Evolutionary conservation across 495 filamentous ascomycete species (phyloP).

Genomic region (Penicillium canescens): DNA sequence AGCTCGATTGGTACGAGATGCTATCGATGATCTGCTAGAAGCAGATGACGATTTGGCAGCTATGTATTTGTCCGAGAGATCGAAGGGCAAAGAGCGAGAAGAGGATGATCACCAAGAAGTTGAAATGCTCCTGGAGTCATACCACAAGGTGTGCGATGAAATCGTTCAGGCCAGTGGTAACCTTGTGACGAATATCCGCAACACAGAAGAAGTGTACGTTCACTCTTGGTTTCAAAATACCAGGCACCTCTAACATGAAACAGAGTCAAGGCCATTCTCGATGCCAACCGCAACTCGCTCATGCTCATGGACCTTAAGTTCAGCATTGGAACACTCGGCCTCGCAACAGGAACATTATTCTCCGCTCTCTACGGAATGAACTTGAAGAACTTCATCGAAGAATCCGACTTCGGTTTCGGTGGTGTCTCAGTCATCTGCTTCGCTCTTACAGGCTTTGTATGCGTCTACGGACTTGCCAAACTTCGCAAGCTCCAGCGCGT

Average conservation of each 20-base stretch:
- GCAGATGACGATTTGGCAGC: slow-evolving; percentile 92
- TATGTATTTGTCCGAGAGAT: slow-evolving; percentile 93
- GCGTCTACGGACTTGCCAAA: slow-evolving; percentile 75
- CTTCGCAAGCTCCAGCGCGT: slow-evolving; percentile 85
- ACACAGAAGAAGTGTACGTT: slow-evolving; percentile 95
- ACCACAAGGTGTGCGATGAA: slow-evolving; percentile 97
- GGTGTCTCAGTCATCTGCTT: slow-evolving; percentile 70
- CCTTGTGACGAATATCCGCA: slow-evolving; percentile 91
- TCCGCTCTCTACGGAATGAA: slow-evolving; percentile 99
- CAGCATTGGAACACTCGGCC: slow-evolving; percentile 87
- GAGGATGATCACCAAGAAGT: slow-evolving; percentile 95
- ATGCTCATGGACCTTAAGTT: slow-evolving; percentile 98
- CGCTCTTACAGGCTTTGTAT: slow-evolving; percentile 72
- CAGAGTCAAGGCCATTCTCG: slow-evolving; percentile 93
- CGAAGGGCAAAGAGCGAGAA: slow-evolving; percentile 67
- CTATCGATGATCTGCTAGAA: slow-evolving; percentile 94
- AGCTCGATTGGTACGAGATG: slow-evolving; percentile 88
- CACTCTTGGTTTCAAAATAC: neutral
- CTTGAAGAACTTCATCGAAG: slow-evolving; percentile 97
- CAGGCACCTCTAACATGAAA: slow-evolving; percentile 8
- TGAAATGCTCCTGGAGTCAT: slow-evolving; percentile 93
- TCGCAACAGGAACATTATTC: slow-evolving; percentile 90
- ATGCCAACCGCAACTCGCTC: slow-evolving; percentile 94
- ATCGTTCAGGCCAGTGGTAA: slow-evolving; percentile 94
- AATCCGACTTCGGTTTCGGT: slow-evolving; percentile 85